Conservation (phyloP, 495 filamentous ascomycete genomes). For the Penicilliopsis zonata region DNA sequence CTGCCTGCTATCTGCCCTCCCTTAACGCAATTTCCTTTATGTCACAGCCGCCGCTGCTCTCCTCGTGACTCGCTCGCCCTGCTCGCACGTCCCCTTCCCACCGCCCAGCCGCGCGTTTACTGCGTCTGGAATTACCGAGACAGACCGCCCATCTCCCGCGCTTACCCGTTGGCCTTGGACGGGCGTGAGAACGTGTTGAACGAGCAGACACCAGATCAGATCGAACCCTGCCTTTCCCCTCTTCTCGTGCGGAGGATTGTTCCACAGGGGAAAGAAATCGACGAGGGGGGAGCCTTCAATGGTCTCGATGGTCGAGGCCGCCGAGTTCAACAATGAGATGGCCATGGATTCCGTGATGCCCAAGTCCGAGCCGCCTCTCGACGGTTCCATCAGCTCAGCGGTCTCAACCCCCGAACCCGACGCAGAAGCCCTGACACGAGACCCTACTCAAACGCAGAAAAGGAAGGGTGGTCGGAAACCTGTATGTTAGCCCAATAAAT, state of each 20-base stretch:
- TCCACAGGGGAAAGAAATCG: not conserved
- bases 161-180: too few relatives aligned
- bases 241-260: not conserved
- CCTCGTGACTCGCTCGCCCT: constrained; percentile 4
- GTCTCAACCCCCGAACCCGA: constrained; percentile 48
- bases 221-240: too few relatives aligned
- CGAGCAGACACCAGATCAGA: too few relatives aligned
- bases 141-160: not conserved
- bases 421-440: constrained; percentile 41
- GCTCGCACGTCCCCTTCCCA: constrained; percentile 22
- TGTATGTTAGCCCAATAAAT: constrained; percentile 44
- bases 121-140: constrained; percentile 20
- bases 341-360: constrained; percentile 31
- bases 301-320: constrained; percentile 38
- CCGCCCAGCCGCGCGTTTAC: constrained; percentile 36
- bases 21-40: constrained; percentile 32
- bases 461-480: constrained; percentile 96
- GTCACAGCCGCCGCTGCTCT: constrained; percentile 19
- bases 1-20: constrained; percentile 23
- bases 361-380: constrained; percentile 33
- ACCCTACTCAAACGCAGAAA: constrained; percentile 59
- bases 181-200: too few relatives aligned
- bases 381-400: constrained; percentile 36
- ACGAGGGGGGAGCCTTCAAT: constrained; percentile 20
- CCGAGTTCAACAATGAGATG: constrained; percentile 24